Base-by-base conservation (phyloP, 2,329 filamentous ascomycete genomes). In the Aspergillus novoparasiticus region DNA sequence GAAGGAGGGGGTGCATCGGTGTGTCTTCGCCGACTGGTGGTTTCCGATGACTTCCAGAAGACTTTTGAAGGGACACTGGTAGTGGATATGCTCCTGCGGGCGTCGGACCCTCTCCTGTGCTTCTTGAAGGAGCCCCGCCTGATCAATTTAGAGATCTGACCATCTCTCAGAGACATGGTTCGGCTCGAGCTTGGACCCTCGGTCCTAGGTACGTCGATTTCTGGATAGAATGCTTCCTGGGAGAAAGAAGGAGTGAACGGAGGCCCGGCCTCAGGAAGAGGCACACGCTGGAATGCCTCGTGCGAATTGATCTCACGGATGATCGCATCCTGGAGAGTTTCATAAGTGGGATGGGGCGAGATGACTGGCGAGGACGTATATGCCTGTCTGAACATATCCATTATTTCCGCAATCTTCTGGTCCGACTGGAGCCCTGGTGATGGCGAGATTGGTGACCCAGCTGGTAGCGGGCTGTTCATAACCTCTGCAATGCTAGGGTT, bases 251-350 rank as follows among this genome's bases (percentile, higher is more conserved):
- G 77, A 0, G 76, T 78, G 55, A 77, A 76, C 8, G 70, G 71
- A 32, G 75, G 72, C 1, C 76, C 76, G n/a, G 64, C 48, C 11
- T 63, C 67, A 16, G 77, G 74, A 50, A 73, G 57, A 39, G 76
- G 74, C 0, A 79, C 71, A 19, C 68, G 70, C 32, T 70, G 75
- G 62, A 81, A 80, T 14, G 79, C 78, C 59, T 80, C 78, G 55
- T 80, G 79, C 3, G 76, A 80, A 59, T 81, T 81, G 57, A 81
- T 79, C 61, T 81, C 79, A 11, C 78, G 76, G 36, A 81, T 69
- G 45, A 81, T 81, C 19, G 78, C 73, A 68, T 81, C 79, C 62
- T 81, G 78, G 16, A 81, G 67, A 6, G 75, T 76, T 64, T 81
- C 78, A 59, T 77, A 78, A 1, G 76, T 79, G 16, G 79, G 74